Evolutionary conservation across 257 asterid genomes (phyloP).

Genomic region (Avicennia marina): DNA sequence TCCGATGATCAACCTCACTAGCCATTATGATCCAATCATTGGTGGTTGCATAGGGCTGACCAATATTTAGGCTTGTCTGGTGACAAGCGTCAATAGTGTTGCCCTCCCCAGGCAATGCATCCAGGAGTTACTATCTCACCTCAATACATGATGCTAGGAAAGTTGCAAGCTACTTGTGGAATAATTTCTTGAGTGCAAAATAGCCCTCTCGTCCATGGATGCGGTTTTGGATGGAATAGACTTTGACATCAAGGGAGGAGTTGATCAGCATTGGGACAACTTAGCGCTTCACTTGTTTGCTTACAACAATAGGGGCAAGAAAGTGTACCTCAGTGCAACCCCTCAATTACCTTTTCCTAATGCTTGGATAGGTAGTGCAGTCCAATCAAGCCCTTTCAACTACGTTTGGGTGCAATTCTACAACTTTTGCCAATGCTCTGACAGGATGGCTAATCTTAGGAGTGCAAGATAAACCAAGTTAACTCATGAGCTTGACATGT

Average conservation of each 20-base stretch:
- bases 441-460: conserved; percentile 18
- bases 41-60: conserved; percentile 30
- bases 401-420: conserved; percentile 51
- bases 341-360: conserved; percentile 48
- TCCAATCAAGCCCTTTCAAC: too few relatives aligned
- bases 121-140: conserved; percentile 33
- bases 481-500: too few relatives aligned
- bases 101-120: conserved; percentile 38
- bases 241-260: too few relatives aligned
- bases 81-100: conserved; percentile 36
- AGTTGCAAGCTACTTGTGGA: conserved; percentile 42
- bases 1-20: too few relatives aligned
- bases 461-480: too few relatives aligned
- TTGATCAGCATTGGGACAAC: too few relatives aligned
- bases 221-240: conserved; percentile 45
- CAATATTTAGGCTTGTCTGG: conserved; percentile 37
- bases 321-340: conserved; percentile 37
- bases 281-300: too few relatives aligned
- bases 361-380: conserved; percentile 27
- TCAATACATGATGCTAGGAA: conserved; percentile 34
- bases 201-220: conserved; percentile 26
- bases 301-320: too few relatives aligned
- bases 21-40: conserved; percentile 43
- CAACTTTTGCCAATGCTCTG: conserved; percentile 35
- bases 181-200: conserved; percentile 39